These are phyloP conservation scores for Pichia californica DNA, from an alignment of 805 yeast species.

Conservation along the genomic window DNA sequence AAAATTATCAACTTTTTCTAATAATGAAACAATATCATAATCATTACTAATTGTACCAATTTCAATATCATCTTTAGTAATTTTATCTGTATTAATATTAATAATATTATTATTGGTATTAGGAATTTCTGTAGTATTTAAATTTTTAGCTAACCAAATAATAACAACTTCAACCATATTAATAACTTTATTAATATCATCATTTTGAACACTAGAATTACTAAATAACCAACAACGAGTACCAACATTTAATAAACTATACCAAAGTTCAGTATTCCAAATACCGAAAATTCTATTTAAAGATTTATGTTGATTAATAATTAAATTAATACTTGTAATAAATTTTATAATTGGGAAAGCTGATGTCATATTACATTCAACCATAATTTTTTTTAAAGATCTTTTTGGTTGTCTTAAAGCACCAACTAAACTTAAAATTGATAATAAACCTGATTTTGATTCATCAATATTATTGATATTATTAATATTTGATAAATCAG, in stretches of 20 bases:
- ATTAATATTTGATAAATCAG: neutral
- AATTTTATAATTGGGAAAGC: slow-evolving; percentile 11
- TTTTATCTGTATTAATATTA: neutral
- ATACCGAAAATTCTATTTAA: slow-evolving; percentile 10
- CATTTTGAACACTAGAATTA: slow-evolving; percentile 8
- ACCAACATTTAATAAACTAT: slow-evolving; percentile 9
- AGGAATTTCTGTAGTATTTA: neutral
- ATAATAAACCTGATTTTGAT: neutral
- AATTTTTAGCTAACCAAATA: slow-evolving; percentile 8
- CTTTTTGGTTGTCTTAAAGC: slow-evolving; percentile 11
- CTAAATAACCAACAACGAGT: slow-evolving; percentile 14
- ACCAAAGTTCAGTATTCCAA: slow-evolving; percentile 14
- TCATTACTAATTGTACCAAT: neutral
- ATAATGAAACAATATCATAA: slow-evolving; percentile 6
- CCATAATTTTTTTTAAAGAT: slow-evolving; percentile 11
- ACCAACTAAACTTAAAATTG: slow-evolving; percentile 7
- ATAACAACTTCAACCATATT: slow-evolving; percentile 5
- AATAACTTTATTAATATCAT: slow-evolving; percentile 9
- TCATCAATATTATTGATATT: neutral
- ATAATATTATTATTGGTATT: neutral
- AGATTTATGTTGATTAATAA: neutral
- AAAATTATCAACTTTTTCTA: slow-evolving; percentile 13
- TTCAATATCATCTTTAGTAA: neutral
- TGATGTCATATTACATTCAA: slow-evolving; percentile 13
- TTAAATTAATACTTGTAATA: neutral